Conservation (phyloP, 2,329 filamentous ascomycete genomes). For the Xylaria arbuscula region DNA sequence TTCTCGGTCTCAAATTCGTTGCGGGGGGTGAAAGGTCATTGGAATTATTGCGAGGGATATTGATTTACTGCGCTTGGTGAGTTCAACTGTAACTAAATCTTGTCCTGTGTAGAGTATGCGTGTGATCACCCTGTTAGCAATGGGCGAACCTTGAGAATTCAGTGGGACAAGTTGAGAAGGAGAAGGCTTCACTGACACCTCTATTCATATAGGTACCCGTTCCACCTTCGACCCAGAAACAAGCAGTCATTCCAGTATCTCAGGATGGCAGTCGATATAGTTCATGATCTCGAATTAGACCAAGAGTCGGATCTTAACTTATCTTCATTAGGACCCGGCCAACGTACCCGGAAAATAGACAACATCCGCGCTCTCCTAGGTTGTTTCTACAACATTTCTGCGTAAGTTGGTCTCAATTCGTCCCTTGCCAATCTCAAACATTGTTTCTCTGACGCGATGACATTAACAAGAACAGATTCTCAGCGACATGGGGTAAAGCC, state of each 20-base stretch:
- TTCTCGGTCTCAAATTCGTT: conserved; percentile 67
- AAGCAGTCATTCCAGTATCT: conserved; percentile 63
- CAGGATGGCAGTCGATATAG: conserved; percentile 63
- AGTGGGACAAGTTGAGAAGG: background rate
- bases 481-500: conserved; percentile 54
- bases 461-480: conserved; percentile 49
- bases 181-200: conserved; percentile 15
- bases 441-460: background rate
- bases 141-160: background rate
- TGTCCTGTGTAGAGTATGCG: background rate
- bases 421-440: too few relatives aligned
- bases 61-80: conserved; percentile 69
- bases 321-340: conserved; percentile 34
- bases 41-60: conserved; percentile 66
- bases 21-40: conserved; percentile 66
- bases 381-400: conserved; percentile 57
- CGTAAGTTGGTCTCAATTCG: conserved; percentile 49
- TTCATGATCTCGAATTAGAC: conserved; percentile 62
- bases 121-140: background rate
- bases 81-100: background rate
- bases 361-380: conserved; percentile 59
- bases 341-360: conserved; percentile 52
- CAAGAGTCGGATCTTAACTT: conserved; percentile 51
- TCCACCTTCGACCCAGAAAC: conserved; percentile 64
- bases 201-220: conserved; percentile 60